Conservation (phyloP, 108 stramenopile species). For the Craspedostauros australis region DNA sequence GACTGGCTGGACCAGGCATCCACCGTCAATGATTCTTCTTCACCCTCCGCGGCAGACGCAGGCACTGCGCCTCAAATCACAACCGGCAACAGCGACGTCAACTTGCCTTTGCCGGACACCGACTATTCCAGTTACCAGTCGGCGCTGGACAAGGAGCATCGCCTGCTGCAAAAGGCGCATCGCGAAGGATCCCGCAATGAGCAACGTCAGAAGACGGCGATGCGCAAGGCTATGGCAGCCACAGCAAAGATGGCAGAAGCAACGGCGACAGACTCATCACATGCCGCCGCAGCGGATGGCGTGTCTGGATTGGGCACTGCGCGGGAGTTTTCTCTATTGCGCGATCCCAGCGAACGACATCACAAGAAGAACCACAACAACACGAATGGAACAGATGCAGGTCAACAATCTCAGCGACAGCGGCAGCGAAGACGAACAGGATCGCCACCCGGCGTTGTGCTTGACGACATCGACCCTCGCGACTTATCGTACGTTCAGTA, state of each 20-base stretch:
- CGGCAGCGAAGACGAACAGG: neutral
- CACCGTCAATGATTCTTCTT: too few relatives aligned
- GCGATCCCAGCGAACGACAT: too few relatives aligned
- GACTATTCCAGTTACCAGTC: conserved; percentile 6
- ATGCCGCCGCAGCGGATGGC: too few relatives aligned
- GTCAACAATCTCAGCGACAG: neutral
- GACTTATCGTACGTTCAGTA: conserved; percentile 11
- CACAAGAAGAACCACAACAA: too few relatives aligned
- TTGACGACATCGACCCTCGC: neutral
- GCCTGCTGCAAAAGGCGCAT: conserved; percentile 12
- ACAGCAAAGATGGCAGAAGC: neutral
- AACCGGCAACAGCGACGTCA: neutral
- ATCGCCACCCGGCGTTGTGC: neutral
- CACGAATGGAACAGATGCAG: too few relatives aligned
- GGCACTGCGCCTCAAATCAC: neutral
- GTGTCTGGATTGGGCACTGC: too few relatives aligned
- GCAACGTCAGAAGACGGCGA: conserved; percentile 29
- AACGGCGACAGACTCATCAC: too few relatives aligned
- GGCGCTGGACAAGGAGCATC: conserved; percentile 30
- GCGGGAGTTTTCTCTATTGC: too few relatives aligned
- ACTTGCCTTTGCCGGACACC: neutral
- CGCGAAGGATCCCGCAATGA: conserved; percentile 22
- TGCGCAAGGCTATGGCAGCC: conserved; percentile 19
- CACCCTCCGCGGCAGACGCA: neutral
- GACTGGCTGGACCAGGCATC: conserved; percentile 7